These are phyloP conservation scores for Gryganskiella cystojenkinii DNA, from an alignment of 192 early-diverging fungal genomes.

Conservation along the genomic window DNA sequence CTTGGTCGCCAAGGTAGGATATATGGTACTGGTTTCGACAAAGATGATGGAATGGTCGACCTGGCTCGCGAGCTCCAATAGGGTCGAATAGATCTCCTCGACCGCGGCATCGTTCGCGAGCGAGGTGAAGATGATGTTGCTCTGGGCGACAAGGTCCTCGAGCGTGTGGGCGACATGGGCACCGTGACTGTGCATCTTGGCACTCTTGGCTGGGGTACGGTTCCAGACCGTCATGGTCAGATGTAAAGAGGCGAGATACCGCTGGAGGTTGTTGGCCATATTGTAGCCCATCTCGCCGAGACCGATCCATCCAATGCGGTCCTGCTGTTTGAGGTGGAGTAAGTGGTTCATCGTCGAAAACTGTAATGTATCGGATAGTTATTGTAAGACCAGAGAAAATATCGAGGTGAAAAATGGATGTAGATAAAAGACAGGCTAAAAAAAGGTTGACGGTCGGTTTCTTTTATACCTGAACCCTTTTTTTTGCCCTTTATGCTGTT, in stretches of 20 bases:
- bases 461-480: too few species aligned
- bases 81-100: conserved; percentile 52
- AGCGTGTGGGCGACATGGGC: conserved; percentile 53
- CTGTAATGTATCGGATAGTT: neutral
- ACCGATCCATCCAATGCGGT: conserved; percentile 47
- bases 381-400: too few species aligned
- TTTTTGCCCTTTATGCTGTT: too few species aligned
- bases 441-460: too few species aligned
- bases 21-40: conserved; percentile 74
- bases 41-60: conserved; percentile 59
- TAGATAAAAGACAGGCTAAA: too few species aligned
- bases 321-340: conserved; percentile 47
- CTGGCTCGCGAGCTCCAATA: conserved; percentile 53
- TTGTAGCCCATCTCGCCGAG: conserved; percentile 49
- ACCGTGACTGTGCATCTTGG: conserved; percentile 53
- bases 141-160: conserved; percentile 54
- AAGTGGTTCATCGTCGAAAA: conserved; percentile 28
- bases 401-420: too few species aligned
- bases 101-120: conserved; percentile 70
- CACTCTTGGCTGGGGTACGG: conserved; percentile 63
- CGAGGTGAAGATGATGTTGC: conserved; percentile 73
- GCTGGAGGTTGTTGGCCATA: conserved; percentile 72
- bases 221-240: conserved; percentile 69
- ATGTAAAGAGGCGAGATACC: conserved; percentile 49
- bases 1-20: conserved; percentile 51